Conservation (phyloP, 805 yeast species). For the Kluyveromyces nonfermentans region DNA sequence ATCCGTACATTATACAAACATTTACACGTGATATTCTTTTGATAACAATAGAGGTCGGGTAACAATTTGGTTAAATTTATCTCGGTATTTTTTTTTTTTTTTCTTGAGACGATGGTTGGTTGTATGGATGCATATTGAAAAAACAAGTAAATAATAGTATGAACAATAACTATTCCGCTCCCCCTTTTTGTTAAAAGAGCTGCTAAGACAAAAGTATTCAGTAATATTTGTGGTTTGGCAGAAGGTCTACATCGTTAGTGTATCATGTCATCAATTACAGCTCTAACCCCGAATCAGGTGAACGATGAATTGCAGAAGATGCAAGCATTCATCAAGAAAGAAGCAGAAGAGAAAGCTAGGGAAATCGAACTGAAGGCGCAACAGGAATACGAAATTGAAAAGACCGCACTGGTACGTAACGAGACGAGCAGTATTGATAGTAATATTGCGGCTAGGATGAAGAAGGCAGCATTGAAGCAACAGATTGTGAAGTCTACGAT, state of each 20-base stretch:
- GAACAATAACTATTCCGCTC: too few relatives aligned
- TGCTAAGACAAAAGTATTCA: not conserved
- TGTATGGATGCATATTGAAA: too few relatives aligned
- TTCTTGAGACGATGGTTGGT: too few relatives aligned
- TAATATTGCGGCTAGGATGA: slow-evolving; percentile 68
- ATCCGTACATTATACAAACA: too few relatives aligned
- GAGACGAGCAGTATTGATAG: slow-evolving; percentile 86
- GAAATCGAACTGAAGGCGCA: slow-evolving; percentile 94
- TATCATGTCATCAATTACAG: slow-evolving; percentile 29
- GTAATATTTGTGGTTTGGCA: not conserved
- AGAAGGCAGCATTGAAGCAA: slow-evolving; percentile 86
- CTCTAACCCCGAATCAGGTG: slow-evolving; percentile 47
- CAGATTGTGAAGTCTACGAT: slow-evolving; percentile 93
- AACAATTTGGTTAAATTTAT: too few relatives aligned
- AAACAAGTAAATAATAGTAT: too few relatives aligned
- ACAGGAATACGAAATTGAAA: slow-evolving; percentile 97
- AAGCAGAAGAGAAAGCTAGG: slow-evolving; percentile 97
- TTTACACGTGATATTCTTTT: too few relatives aligned
- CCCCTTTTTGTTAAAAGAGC: not conserved
- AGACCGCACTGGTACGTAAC: slow-evolving; percentile 86
- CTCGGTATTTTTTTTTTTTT: too few relatives aligned
- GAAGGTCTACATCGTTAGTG: not conserved
- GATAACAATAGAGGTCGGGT: too few relatives aligned
- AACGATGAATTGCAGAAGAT: slow-evolving; percentile 92
- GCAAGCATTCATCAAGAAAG: slow-evolving; percentile 98